These are phyloP conservation scores for Pleurotus pulmonarius DNA, from an alignment of 768 basidiomycete species.

Conservation along the genomic window DNA sequence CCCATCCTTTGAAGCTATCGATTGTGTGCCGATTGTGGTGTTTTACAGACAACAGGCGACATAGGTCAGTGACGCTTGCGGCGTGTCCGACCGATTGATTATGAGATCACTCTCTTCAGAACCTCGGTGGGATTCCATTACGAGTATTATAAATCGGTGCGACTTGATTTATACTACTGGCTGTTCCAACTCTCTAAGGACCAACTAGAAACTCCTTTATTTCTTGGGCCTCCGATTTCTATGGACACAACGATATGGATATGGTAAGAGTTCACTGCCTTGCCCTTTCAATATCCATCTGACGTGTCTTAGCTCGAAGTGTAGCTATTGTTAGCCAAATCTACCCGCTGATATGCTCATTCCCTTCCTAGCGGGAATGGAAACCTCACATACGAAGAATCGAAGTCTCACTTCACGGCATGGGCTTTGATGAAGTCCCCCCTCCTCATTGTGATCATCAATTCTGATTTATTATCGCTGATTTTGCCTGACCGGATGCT, in stretches of 20 bases:
- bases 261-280: slow-evolving; percentile 39
- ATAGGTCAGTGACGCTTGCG: neutral
- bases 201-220: slow-evolving; percentile 58
- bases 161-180: neutral
- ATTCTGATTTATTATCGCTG: slow-evolving; percentile 23
- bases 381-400: slow-evolving; percentile 54
- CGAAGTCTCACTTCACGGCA: slow-evolving; percentile 68
- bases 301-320: neutral
- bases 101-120: neutral
- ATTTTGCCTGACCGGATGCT: too few relatives aligned
- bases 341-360: neutral
- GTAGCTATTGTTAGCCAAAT: neutral
- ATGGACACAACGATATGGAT: slow-evolving; percentile 65
- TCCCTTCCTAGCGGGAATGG: slow-evolving; percentile 53
- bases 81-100: neutral
- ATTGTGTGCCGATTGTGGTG: slow-evolving; percentile 1
- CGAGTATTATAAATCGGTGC: slow-evolving; percentile 57
- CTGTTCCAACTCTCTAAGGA: neutral
- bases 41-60: slow-evolving; percentile 39
- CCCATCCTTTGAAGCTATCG: neutral
- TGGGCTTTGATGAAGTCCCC: slow-evolving; percentile 71
- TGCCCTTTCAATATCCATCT: neutral
- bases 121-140: slow-evolving; percentile 51
- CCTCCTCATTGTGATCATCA: slow-evolving; percentile 61
- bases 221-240: slow-evolving; percentile 61